These are phyloP conservation scores for Epicoccum sorghinum DNA, from an alignment of 2,329 filamentous ascomycete species.

Conservation along the genomic window DNA sequence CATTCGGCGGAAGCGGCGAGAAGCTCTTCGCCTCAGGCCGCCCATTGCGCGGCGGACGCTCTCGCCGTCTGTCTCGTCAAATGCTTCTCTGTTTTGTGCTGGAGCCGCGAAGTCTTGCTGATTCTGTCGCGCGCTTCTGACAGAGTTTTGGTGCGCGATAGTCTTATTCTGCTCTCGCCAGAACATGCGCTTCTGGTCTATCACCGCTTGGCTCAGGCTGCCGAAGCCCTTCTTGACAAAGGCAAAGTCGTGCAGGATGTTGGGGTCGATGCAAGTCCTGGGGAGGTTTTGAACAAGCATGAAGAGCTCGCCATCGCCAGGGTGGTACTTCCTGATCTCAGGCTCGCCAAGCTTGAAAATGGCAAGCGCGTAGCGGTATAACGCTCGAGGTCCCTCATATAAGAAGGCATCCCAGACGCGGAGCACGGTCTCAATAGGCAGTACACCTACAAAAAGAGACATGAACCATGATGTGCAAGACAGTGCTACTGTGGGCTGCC, in stretches of 20 bases:
- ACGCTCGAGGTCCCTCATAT: conserved; percentile 90
- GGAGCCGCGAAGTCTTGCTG: conserved; percentile 6
- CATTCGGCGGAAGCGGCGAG: conserved; percentile 32
- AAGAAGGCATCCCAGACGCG: conserved; percentile 96
- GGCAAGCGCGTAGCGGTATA: conserved; percentile 88
- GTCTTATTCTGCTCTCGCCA: conserved; percentile 42
- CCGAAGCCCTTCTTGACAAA: conserved; percentile 81
- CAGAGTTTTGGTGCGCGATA: conserved; percentile 29
- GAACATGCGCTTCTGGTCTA: conserved; percentile 71
- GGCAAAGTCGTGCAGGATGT: conserved; percentile 79
- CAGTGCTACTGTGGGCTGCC: conserved; percentile 86
- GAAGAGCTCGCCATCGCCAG: conserved; percentile 93
- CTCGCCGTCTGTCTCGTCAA: conserved; percentile 31
- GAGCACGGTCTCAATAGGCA: conserved; percentile 89
- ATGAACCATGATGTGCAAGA: conserved; percentile 98
- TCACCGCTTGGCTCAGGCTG: conserved; percentile 78
- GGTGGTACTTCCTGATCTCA: conserved; percentile 74
- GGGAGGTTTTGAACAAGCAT: conserved; percentile 90
- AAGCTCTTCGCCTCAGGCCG: conserved; percentile 32
- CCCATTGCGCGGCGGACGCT: conserved; percentile 28
- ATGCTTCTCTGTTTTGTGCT: conserved; percentile 1
- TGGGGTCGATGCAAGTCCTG: conserved; percentile 79
- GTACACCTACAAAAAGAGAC: conserved; percentile 91
- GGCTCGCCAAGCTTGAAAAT: conserved; percentile 88
- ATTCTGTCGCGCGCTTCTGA: conserved; percentile 23